A percentile compares a stretch with the other conserved stretches of the same genome.
These are phyloP conservation scores for Phialophora expanda DNA, from an alignment of 2,329 filamentous ascomycete genomes.

Conservation along the genomic window DNA sequence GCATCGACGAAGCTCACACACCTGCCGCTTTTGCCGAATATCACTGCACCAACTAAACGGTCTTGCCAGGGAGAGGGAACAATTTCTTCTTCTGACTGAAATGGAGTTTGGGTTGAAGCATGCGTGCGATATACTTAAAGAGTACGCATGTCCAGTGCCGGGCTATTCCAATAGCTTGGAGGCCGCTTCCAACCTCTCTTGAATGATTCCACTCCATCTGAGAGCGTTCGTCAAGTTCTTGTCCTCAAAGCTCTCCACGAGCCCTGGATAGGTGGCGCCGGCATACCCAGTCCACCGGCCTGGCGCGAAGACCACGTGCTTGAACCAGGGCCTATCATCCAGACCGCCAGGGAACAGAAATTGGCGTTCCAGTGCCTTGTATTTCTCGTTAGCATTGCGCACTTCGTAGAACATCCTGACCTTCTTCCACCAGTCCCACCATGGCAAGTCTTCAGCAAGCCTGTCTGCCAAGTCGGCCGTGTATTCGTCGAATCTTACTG, in stretches of 20 bases:
- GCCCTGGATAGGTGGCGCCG: constrained; percentile 69
- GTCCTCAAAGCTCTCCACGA: constrained; percentile 67
- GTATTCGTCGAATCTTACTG: constrained; percentile 58
- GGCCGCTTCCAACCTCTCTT: constrained; percentile 38
- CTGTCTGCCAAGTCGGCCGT: constrained; percentile 56
- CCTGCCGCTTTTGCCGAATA: too few relatives aligned
- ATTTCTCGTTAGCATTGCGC: constrained; percentile 73
- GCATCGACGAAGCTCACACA: too few relatives aligned
- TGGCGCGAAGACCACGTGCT: constrained; percentile 91
- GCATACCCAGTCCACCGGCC: constrained; percentile 91
- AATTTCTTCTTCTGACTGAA: not conserved
- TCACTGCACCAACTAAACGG: not conserved
- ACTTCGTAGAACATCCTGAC: constrained; percentile 68
- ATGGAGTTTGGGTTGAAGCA: not conserved
- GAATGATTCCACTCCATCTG: constrained; percentile 43
- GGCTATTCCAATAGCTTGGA: constrained; percentile 35
- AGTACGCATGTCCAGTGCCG: not conserved
- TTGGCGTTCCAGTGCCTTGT: constrained; percentile 80
- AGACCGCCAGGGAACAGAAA: constrained; percentile 79
- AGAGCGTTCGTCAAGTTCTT: constrained; percentile 52
- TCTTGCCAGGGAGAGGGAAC: not conserved
- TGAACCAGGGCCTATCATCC: constrained; percentile 83
- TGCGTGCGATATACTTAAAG: not conserved
- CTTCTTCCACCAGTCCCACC: constrained; percentile 77
- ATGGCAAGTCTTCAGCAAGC: constrained; percentile 63